Conservation (phyloP, 139 green algal species). For the Eudorina sp. region DNA sequence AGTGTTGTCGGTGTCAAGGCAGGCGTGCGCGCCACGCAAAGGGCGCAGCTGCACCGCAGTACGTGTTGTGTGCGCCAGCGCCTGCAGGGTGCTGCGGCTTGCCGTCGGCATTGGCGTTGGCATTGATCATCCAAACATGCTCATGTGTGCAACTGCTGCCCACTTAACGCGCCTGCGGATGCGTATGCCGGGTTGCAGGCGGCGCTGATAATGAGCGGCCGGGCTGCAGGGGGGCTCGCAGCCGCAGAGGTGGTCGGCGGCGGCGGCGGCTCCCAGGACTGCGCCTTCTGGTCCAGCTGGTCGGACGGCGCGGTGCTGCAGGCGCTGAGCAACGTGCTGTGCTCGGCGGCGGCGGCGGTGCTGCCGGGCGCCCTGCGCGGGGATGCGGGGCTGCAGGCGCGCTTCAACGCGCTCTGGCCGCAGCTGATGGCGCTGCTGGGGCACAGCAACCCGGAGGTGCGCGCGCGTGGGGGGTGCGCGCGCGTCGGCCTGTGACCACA, state of each 20-base stretch:
- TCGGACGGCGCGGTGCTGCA: slow-evolving; percentile 10
- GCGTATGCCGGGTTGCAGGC: neutral
- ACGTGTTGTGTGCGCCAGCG: too few relatives aligned
- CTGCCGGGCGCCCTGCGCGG: slow-evolving; percentile 52
- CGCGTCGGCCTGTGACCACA: too few relatives aligned
- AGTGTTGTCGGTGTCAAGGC: too few relatives aligned
- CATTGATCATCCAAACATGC: too few relatives aligned
- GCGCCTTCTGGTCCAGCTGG: slow-evolving; percentile 19
- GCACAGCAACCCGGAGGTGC: slow-evolving; percentile 54
- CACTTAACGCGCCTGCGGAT: too few relatives aligned
- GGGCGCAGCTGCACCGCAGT: too few relatives aligned
- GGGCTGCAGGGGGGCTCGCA: neutral
- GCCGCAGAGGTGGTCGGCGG: neutral
- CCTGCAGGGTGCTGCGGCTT: too few relatives aligned
- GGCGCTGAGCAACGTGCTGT: slow-evolving; percentile 55
- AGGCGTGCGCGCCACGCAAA: too few relatives aligned
- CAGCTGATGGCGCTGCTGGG: slow-evolving; percentile 64
- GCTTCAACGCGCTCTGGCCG: slow-evolving; percentile 51
- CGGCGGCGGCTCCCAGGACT: neutral
- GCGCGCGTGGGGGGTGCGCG: too few relatives aligned
- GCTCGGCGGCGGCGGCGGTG: slow-evolving; percentile 49
- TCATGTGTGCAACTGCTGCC: too few relatives aligned
- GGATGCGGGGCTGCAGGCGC: neutral
- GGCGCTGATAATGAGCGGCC: neutral
- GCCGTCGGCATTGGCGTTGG: too few relatives aligned